A percentile compares a stretch with the other conserved stretches of the same genome.
Conservation (phyloP, 2,329 filamentous ascomycete species). For the Talaromyces sp. region DNA sequence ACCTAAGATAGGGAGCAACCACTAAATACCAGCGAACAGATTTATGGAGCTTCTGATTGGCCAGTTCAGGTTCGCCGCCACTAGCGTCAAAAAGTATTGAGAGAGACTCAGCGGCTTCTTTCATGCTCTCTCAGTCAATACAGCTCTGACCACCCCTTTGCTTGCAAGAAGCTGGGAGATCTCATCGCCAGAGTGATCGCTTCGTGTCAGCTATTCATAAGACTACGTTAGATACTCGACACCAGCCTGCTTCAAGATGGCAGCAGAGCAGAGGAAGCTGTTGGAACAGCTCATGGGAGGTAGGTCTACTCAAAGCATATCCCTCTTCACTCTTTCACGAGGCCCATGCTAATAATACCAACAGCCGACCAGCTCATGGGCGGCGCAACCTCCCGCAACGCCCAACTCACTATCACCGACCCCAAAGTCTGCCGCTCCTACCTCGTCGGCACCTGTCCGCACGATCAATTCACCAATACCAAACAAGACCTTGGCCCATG, state of each 20-base stretch:
- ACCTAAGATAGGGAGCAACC: too few relatives aligned
- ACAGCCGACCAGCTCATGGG: conserved; percentile 69
- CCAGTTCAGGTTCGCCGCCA: conserved; percentile 24
- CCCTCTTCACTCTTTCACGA: neutral
- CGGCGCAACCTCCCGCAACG: conserved; percentile 67
- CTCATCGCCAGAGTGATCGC: neutral
- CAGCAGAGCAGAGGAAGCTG: conserved; percentile 95
- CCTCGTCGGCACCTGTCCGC: conserved; percentile 87
- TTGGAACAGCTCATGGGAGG: conserved; percentile 83
- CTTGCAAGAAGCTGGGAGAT: neutral
- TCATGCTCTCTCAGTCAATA: neutral
- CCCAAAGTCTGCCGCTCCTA: conserved; percentile 93
- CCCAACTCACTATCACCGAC: conserved; percentile 84
- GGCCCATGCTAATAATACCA: neutral
- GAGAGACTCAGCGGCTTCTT: neutral
- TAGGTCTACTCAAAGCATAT: conserved; percentile 22
- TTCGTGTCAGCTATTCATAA: neutral
- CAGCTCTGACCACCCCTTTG: neutral
- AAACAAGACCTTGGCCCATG: conserved; percentile 95
- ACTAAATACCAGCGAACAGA: neutral
- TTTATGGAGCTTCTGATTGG: conserved; percentile 12
- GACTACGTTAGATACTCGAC: neutral
- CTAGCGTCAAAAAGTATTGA: conserved; percentile 26
- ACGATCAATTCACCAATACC: conserved; percentile 99
- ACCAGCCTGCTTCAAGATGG: conserved; percentile 56